Base-by-base conservation (phyloP, 352 stramenopile genomes). In the Pythium angustatum region DNA sequence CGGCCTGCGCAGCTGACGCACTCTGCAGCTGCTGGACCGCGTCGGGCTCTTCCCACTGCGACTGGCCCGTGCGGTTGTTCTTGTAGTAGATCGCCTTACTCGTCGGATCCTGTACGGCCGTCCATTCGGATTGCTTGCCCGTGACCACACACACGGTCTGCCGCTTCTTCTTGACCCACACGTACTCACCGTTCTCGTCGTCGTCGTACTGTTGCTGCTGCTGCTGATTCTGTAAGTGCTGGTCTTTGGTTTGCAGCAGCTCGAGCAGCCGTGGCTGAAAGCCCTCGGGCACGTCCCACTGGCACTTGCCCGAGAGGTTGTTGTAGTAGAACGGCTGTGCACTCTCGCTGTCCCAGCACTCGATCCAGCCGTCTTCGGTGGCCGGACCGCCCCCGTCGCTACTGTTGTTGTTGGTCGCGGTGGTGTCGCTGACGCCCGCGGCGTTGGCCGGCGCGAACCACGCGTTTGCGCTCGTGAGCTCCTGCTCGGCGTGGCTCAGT, bases 141-240 rank as follows among this genome's bases (percentile, higher is more conserved):
- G 78, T 81, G 15, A 84, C 80, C n/a, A 89, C 80, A n/a, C 74
- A 81, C 26, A 89, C 77, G 0, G 78, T 81, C 49, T 86, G 79
- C 50, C 78, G 78, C 63, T 89, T 89, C 72, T 89, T 89, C 60
- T 89, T 89, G 15, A 89, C 80, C 80, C 80, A 89, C 5, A 89
- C 78, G 48, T 89, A 89, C 34, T 89, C 80, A 24, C 73, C 77
- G 19, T 72, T 66, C 28, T 66, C 70, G n/a, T 79, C 69, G 14
- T 83, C 72, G 6, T 74, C 73, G 66, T 77, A 34, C 56, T 72
- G 44, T 73, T 77, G 68, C 40, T 47, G 40, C n/a, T 71, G 58
- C 43, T 83, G 65, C 24, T 69, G 68, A 10, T 73, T 54, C 24
- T 69, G 66, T 19, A 8, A 28, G 33, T 71, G 51, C 44, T 64